These are phyloP conservation scores for Pyrus betulifolia DNA, from an alignment of 306 rosid genomes.

Conservation along the genomic window DNA sequence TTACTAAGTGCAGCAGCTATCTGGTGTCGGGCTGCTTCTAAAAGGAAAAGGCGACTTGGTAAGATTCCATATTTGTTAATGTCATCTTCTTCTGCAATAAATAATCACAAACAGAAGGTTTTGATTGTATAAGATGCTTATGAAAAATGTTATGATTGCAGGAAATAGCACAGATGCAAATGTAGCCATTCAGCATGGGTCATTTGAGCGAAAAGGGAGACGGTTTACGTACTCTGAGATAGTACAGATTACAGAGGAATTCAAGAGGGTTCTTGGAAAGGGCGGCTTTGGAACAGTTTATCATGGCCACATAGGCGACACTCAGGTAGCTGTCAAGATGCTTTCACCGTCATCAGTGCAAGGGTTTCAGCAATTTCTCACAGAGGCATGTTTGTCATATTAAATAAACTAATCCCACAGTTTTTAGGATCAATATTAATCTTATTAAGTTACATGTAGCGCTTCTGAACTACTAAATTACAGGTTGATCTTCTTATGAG, in stretches of 20 bases:
- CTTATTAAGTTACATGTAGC: too few species aligned
- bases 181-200: too few species aligned
- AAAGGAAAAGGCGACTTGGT: not conserved
- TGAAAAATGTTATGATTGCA: too few species aligned
- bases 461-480: not conserved
- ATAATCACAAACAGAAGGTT: too few species aligned
- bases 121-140: too few species aligned
- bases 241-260: slow-evolving; percentile 31
- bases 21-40: not conserved
- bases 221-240: slow-evolving; percentile 34
- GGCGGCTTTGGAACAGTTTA: slow-evolving; percentile 56
- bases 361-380: slow-evolving; percentile 40
- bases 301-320: slow-evolving; percentile 26
- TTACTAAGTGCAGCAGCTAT: not conserved
- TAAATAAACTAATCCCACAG: not conserved
- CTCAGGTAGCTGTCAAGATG: slow-evolving; percentile 47
- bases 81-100: too few species aligned
- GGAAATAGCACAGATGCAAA: too few species aligned
- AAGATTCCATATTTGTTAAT: too few species aligned
- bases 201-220: too few species aligned
- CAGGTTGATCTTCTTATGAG: slow-evolving; percentile 39
- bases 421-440: not conserved
- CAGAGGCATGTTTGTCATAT: slow-evolving; percentile 39
- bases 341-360: slow-evolving; percentile 35
- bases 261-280: slow-evolving; percentile 29